Conservation (phyloP, 23 red algal species). For the Chondrus crispus region DNA sequence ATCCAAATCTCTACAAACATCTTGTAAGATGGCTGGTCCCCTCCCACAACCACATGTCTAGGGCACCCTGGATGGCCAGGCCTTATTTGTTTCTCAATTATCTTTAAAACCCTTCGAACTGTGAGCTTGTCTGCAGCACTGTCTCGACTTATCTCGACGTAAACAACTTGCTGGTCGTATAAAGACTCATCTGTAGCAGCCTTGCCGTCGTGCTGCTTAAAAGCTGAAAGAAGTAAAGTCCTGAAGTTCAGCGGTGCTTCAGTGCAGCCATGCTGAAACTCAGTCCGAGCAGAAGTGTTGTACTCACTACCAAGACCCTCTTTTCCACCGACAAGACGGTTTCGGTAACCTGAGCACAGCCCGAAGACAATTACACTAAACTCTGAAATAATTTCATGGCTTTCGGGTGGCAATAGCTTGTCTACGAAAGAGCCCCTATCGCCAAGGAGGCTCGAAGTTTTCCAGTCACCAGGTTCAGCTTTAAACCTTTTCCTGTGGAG, state of each 20-base stretch:
- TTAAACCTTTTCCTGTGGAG: no score
- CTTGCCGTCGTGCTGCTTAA: background rate
- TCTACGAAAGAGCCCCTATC: background rate
- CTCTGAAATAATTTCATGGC: background rate
- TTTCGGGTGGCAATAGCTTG: background rate
- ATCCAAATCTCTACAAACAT: background rate
- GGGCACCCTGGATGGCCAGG: background rate
- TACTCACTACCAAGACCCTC: no score
- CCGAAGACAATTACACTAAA: background rate
- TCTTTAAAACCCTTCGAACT: background rate
- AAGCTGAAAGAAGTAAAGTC: background rate
- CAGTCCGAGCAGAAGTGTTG: no score
- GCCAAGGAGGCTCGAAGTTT: no score
- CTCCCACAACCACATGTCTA: background rate
- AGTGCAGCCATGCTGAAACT: background rate
- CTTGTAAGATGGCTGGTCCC: background rate
- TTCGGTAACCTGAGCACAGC: background rate
- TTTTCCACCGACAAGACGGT: background rate
- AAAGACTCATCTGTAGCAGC: background rate
- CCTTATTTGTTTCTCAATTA: background rate
- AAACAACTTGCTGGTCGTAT: background rate
- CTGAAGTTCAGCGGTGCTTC: background rate
- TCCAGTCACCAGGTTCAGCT: no score
- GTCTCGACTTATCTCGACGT: background rate
- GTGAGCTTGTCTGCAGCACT: background rate